Evolutionary conservation across 2,329 filamentous ascomycete species (phyloP).

Genomic region (Acrocalymma vagum): DNA sequence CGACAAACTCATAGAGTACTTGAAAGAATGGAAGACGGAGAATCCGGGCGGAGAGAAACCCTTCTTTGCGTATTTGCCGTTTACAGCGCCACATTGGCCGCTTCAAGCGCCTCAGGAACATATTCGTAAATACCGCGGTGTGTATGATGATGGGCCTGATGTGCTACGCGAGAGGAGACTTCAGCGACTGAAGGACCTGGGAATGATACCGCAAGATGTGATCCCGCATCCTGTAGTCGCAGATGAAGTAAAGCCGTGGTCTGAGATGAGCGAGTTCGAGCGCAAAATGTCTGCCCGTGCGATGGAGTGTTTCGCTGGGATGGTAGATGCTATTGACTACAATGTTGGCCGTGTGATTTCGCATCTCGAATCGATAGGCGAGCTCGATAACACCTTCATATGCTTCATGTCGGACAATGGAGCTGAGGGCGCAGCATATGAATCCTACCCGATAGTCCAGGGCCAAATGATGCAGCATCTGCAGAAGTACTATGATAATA

Average conservation of each 20-base stretch:
- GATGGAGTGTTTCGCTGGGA: slow-evolving; percentile 48
- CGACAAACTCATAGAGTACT: slow-evolving; percentile 49
- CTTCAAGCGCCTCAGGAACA: slow-evolving; percentile 34
- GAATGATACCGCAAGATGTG: slow-evolving; percentile 14
- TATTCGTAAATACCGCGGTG: slow-evolving; percentile 29
- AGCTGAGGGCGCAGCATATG: slow-evolving; percentile 46
- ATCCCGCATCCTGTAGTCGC: slow-evolving; percentile 57
- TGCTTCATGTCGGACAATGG: slow-evolving; percentile 52
- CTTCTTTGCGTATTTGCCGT: slow-evolving; percentile 40
- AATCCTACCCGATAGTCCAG: slow-evolving; percentile 71
- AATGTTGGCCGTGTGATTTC: slow-evolving; percentile 42
- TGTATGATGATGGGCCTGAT: slow-evolving; percentile 36
- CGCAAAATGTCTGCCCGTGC: slow-evolving; percentile 60
- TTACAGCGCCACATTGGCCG: slow-evolving; percentile 40
- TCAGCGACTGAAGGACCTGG: slow-evolving; percentile 27
- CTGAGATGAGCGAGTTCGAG: slow-evolving; percentile 58
- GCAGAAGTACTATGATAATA: slow-evolving; percentile 66
- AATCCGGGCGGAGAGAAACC: slow-evolving; percentile 20
- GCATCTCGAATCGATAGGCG: slow-evolving; percentile 37
- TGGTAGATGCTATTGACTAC: slow-evolving; percentile 45
- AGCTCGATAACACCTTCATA: slow-evolving; percentile 48
- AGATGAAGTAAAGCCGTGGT: slow-evolving; percentile 60
- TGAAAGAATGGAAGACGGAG: slow-evolving; percentile 25
- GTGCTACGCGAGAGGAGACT: slow-evolving; percentile 27
- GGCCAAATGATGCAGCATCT: slow-evolving; percentile 64